Percentiles rank a stretch among this genome's conserved stretches.
Evolutionary conservation across 2,329 filamentous ascomycete species (phyloP).

Genomic region (Beauveria brongniartii): DNA sequence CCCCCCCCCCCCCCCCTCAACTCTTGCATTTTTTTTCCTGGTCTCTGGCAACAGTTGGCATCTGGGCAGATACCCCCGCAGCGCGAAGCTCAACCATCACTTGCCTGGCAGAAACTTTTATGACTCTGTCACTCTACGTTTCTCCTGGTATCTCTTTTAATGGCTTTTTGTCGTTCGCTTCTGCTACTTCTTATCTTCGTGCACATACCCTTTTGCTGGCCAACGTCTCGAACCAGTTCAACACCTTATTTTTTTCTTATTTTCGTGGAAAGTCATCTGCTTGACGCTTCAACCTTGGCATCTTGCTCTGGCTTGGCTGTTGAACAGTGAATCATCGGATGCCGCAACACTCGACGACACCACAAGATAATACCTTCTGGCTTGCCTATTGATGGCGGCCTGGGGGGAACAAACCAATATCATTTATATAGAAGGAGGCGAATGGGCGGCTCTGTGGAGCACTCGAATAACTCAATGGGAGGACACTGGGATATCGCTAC

Average conservation of each 20-base stretch:
- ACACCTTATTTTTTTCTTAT: background rate
- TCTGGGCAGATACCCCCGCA: conserved; percentile 13
- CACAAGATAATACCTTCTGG: background rate
- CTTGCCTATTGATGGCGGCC: background rate
- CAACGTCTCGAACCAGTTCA: conserved; percentile 9
- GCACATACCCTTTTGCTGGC: conserved; percentile 13
- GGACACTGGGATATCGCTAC: background rate
- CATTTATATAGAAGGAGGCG: conserved; percentile 1
- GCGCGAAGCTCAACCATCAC: conserved; percentile 6
- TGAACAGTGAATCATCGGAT: conserved; percentile 6
- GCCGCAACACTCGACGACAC: conserved; percentile 4
- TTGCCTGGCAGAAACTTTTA: conserved; percentile 3
- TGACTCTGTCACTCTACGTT: background rate
- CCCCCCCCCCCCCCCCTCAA: no score
- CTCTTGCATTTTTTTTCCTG: background rate
- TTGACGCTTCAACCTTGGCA: conserved; percentile 3
- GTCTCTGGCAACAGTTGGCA: conserved; percentile 6
- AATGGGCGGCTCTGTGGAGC: background rate
- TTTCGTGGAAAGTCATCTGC: background rate
- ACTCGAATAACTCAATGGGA: background rate
- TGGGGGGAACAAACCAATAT: background rate
- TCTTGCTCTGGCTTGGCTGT: conserved; percentile 7
- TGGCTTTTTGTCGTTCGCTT: conserved; percentile 5
- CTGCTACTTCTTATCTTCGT: conserved; percentile 10
- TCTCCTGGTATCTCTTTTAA: conserved; percentile 6